These are phyloP conservation scores for Scutellaria galericulata DNA, from an alignment of 257 asterid species.

Conservation along the genomic window DNA sequence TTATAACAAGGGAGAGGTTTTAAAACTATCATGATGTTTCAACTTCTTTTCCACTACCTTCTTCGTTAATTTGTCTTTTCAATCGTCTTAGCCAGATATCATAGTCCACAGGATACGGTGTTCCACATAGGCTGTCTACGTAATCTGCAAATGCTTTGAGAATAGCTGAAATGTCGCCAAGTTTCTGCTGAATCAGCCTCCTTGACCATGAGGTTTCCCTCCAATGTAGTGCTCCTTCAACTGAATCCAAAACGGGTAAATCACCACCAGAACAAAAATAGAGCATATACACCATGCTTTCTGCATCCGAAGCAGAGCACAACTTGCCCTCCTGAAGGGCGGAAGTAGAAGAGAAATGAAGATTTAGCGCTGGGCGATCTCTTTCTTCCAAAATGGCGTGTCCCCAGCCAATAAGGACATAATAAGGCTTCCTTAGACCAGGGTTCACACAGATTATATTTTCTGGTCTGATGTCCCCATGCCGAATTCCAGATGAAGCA, in stretches of 20 bases:
- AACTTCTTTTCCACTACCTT: conserved; percentile 66
- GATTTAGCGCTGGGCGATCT: conserved; percentile 88
- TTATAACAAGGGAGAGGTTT: neutral
- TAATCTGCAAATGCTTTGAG: conserved; percentile 97
- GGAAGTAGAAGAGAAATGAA: conserved; percentile 92
- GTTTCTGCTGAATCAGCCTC: conserved; percentile 92
- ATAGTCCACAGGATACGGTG: conserved; percentile 90
- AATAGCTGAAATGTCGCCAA: conserved; percentile 92
- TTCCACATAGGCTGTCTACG: conserved; percentile 96
- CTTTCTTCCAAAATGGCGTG: conserved; percentile 95
- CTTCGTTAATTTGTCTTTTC: conserved; percentile 53
- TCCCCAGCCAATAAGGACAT: conserved; percentile 91
- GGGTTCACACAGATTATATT: conserved; percentile 68
- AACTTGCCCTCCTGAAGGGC: conserved; percentile 95
- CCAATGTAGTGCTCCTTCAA: conserved; percentile 96
- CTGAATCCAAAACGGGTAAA: conserved; percentile 87
- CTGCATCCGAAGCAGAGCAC: conserved; percentile 97
- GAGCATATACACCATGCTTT: conserved; percentile 87
- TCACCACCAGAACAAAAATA: conserved; percentile 76
- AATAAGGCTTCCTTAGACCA: conserved; percentile 57
- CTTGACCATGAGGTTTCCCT: conserved; percentile 97
- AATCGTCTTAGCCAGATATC: conserved; percentile 91
- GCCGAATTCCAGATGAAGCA: conserved; percentile 81
- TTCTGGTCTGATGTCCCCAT: conserved; percentile 95
- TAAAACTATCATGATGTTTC: conserved; percentile 45